Evolutionary conservation across 1,139 yeast species (phyloP).

Genomic region (Blastobotrys buckinghamii): DNA sequence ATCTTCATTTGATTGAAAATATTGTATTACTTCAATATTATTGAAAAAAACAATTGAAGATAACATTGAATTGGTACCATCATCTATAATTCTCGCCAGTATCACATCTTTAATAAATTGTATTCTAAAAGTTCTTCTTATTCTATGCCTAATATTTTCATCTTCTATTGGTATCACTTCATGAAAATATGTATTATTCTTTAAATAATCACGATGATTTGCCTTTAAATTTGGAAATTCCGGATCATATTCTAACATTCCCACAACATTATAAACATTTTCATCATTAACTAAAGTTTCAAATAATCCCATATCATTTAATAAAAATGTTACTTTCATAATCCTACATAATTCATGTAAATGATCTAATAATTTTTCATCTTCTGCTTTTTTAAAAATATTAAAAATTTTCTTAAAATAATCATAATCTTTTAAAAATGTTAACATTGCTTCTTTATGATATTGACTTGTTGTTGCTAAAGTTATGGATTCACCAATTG

Average conservation of each 20-base stretch:
- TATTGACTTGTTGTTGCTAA: constrained; percentile 19
- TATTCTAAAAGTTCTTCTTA: constrained; percentile 68
- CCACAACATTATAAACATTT: constrained; percentile 57
- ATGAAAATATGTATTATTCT: constrained; percentile 55
- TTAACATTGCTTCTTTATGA: constrained; percentile 31
- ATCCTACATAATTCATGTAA: constrained; percentile 67
- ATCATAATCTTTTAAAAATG: constrained; percentile 30
- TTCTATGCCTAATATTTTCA: constrained; percentile 45
- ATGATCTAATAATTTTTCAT: constrained; percentile 42
- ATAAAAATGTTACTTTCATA: constrained; percentile 55
- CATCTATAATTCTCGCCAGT: constrained; percentile 74
- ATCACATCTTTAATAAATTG: constrained; percentile 84
- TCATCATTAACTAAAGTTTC: constrained; percentile 63
- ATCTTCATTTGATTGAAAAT: constrained; percentile 49
- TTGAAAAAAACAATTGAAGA: constrained; percentile 60
- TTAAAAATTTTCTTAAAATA: constrained; percentile 50
- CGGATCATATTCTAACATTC: constrained; percentile 84
- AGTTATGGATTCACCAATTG: constrained; percentile 42
- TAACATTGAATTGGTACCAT: constrained; percentile 61
- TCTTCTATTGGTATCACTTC: constrained; percentile 64
- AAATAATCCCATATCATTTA: constrained; percentile 63
- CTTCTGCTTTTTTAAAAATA: constrained; percentile 54
- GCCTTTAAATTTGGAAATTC: constrained; percentile 76
- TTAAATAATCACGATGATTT: constrained; percentile 62
- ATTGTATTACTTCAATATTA: constrained; percentile 65